Conservation (phyloP, 257 asterid genomes). For the Ehretia macrophylla region DNA sequence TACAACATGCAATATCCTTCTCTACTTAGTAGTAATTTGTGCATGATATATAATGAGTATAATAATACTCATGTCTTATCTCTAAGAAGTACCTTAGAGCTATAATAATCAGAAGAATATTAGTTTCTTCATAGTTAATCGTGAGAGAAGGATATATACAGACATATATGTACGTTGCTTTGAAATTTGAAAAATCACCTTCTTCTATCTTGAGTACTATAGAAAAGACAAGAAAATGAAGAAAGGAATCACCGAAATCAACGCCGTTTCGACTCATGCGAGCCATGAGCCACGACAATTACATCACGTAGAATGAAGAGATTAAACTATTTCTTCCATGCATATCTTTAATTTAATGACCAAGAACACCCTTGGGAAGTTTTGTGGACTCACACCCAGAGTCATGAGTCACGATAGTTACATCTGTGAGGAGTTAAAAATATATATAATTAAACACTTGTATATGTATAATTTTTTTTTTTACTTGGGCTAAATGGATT, state of each 20-base stretch:
- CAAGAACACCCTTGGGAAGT: no score
- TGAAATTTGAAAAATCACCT: constrained; percentile 19
- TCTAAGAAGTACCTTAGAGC: constrained; percentile 9
- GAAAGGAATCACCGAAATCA: constrained; percentile 68
- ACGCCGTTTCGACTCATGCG: constrained; percentile 76
- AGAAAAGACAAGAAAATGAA: constrained; percentile 42
- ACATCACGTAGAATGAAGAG: constrained; percentile 8
- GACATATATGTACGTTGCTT: constrained; percentile 25
- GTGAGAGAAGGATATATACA: constrained; percentile 21
- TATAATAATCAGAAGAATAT: constrained; percentile 40
- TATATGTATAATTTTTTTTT: no score
- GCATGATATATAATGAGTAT: not conserved
- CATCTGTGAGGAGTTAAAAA: no score
- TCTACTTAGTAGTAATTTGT: not conserved
- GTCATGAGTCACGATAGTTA: no score
- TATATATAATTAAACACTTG: no score
- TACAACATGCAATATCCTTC: not conserved
- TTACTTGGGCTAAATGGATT: no score
- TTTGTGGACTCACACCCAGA: no score
- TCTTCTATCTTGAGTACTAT: constrained; percentile 2
- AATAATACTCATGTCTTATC: not conserved
- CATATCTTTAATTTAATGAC: not conserved
- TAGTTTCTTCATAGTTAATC: constrained; percentile 33
- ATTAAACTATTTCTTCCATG: not conserved
- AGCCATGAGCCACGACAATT: constrained; percentile 18